Conservation (phyloP, 169 alveolate genomes). For the Cryptosporidium meleagridis region DNA sequence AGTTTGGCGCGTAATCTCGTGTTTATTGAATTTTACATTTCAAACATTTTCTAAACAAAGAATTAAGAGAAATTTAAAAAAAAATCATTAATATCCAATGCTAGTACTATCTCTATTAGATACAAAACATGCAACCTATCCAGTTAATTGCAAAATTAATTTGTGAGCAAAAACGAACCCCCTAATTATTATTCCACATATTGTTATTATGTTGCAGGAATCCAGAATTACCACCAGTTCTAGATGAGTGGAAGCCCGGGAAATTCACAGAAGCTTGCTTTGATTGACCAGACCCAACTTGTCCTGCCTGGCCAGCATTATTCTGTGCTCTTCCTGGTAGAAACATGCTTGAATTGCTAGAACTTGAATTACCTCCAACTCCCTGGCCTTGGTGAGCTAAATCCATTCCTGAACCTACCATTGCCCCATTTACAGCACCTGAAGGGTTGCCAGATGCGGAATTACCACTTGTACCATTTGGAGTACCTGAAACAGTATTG, state of each 20-base stretch:
- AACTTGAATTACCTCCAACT: slow-evolving; percentile 12
- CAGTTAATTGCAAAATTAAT: neutral
- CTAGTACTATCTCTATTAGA: neutral
- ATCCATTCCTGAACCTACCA: slow-evolving; percentile 17
- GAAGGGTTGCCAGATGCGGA: slow-evolving; percentile 22
- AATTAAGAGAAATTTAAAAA: neutral
- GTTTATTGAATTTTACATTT: neutral
- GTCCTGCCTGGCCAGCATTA: neutral
- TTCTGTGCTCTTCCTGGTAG: slow-evolving; percentile 39
- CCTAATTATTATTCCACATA: slow-evolving; percentile 60
- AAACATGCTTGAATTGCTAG: slow-evolving; percentile 8
- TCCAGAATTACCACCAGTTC: slow-evolving; percentile 37
- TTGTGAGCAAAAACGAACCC: too few species aligned
- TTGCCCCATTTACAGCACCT: slow-evolving; percentile 28
- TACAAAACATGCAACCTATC: neutral
- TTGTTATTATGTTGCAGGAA: slow-evolving; percentile 47
- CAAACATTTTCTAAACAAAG: too few species aligned
- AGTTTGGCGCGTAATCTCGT: neutral
- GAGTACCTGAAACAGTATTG: neutral
- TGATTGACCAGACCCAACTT: slow-evolving; percentile 20
- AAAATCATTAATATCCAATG: neutral
- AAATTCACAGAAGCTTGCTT: slow-evolving; percentile 42
- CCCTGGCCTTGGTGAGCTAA: neutral
- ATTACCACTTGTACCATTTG: slow-evolving; percentile 8
- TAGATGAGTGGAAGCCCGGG: slow-evolving; percentile 59